phyloP scores from a whole-genome alignment of 2,329 filamentous ascomycete species.

The Penicillium sp. region DNA sequence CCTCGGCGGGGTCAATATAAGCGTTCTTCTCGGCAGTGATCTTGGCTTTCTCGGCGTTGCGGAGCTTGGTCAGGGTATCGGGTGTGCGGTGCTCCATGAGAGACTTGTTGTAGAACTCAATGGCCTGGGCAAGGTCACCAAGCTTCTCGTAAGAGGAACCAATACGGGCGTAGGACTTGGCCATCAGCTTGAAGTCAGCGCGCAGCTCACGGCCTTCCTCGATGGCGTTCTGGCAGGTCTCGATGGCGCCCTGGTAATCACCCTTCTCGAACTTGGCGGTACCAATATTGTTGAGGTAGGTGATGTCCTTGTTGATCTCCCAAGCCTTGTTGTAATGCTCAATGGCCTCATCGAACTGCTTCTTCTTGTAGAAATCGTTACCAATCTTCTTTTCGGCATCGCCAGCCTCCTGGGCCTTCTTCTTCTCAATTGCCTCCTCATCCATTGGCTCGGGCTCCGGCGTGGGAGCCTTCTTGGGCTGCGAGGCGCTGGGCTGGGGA shows the following conservation, averaged over 20 bases:
- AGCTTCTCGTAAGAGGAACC: constrained; percentile 90
- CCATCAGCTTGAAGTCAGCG: constrained; percentile 96
- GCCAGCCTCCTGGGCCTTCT: constrained; percentile 85
- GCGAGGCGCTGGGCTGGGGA: constrained; percentile 48
- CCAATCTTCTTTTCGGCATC: constrained; percentile 93
- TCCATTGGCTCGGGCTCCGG: constrained; percentile 67
- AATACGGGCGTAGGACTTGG: constrained; percentile 94
- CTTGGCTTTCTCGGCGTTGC: constrained; percentile 83
- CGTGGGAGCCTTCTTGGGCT: constrained; percentile 56
- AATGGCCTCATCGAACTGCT: constrained; percentile 91
- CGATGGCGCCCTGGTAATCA: constrained; percentile 82
- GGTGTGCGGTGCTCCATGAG: constrained; percentile 96
- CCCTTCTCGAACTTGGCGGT: constrained; percentile 96
- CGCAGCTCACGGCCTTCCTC: constrained; percentile 84
- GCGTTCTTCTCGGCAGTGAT: constrained; percentile 68
- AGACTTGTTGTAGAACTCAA: constrained; percentile 88
- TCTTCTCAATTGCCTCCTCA: constrained; percentile 77
- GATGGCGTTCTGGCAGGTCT: constrained; percentile 80
- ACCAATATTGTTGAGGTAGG: constrained; percentile 93
- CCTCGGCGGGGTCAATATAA: constrained; percentile 86
- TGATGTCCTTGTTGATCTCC: constrained; percentile 93
- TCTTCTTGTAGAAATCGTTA: constrained; percentile 97
- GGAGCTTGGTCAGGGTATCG: constrained; percentile 88
- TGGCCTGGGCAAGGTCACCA: constrained; percentile 72
- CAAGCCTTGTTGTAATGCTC: constrained; percentile 92